Evolutionary conservation across 1,284 basidiomycete species (phyloP).

Genomic region (Ceratorhiza oryzae-sativae): DNA sequence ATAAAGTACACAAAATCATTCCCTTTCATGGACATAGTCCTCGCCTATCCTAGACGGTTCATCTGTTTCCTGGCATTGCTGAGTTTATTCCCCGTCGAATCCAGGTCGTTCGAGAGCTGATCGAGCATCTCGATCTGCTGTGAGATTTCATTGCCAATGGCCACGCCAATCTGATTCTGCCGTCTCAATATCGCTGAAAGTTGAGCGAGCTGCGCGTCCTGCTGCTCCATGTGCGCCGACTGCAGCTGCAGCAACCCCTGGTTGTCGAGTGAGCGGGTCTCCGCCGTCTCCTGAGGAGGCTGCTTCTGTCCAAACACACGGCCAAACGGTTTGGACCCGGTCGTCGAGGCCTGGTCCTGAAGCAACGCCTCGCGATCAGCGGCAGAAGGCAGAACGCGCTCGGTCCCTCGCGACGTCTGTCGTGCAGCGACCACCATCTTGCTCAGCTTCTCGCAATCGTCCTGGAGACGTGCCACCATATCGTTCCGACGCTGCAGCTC

Average conservation of each 20-base stretch:
- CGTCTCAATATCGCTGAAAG: conserved; percentile 84
- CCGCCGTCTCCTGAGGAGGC: conserved; percentile 78
- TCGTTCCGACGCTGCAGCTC: conserved; percentile 84
- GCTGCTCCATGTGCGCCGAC: conserved; percentile 77
- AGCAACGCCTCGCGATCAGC: conserved; percentile 72
- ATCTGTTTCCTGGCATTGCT: conserved; percentile 80
- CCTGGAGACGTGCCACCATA: conserved; percentile 81
- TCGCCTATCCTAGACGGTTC: conserved; percentile 66
- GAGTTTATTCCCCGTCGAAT: conserved; percentile 77
- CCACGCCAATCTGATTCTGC: conserved; percentile 86
- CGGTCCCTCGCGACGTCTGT: conserved; percentile 56
- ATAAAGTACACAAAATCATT: background rate
- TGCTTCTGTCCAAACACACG: conserved; percentile 76
- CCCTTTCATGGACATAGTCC: background rate
- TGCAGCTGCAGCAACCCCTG: conserved; percentile 82
- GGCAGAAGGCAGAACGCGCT: conserved; percentile 57
- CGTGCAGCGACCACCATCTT: conserved; percentile 78
- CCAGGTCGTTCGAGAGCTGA: conserved; percentile 75
- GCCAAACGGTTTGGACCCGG: conserved; percentile 59
- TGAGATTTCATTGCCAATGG: conserved; percentile 84
- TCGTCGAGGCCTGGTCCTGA: conserved; percentile 49
- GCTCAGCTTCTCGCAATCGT: conserved; percentile 83
- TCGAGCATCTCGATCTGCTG: conserved; percentile 90
- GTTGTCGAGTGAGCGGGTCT: conserved; percentile 87
- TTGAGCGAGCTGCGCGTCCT: conserved; percentile 82